Conservation (phyloP, 2,329 filamentous ascomycete genomes). For the Claviceps sp. region DNA sequence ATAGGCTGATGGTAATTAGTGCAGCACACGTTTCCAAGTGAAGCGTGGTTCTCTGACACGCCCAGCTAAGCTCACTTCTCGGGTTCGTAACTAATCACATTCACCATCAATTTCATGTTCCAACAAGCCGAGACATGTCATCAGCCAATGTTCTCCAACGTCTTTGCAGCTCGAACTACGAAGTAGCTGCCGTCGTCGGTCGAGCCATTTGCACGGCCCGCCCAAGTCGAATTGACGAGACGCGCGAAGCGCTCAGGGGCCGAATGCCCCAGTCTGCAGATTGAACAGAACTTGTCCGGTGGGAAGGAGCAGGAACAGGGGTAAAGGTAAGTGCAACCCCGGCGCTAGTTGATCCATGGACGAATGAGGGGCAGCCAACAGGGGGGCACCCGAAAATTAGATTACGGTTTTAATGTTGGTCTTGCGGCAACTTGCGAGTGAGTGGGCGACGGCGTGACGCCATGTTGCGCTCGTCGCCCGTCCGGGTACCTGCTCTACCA, state of each 20-base stretch:
- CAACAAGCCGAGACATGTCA: neutral
- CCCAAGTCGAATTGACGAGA: neutral
- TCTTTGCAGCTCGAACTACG: neutral
- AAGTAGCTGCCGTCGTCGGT: no score
- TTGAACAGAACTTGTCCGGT: no score
- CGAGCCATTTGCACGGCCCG: no score
- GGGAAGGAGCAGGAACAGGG: neutral
- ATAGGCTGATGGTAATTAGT: neutral
- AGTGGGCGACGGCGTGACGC: neutral
- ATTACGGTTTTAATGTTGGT: neutral
- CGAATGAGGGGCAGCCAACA: neutral
- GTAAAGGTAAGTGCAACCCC: neutral
- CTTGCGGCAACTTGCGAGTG: neutral
- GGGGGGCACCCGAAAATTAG: neutral
- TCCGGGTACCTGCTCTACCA: neutral
- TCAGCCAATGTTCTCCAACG: neutral
- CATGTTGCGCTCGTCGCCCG: neutral
- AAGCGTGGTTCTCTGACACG: no score
- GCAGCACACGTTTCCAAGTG: neutral
- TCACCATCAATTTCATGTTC: neutral
- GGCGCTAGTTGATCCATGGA: neutral
- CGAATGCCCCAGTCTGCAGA: neutral
- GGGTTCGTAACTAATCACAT: neutral
- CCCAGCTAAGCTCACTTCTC: neutral
- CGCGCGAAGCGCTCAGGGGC: neutral